Conservation (phyloP, 1,284 basidiomycete genomes). For the Melampsora americana region DNA sequence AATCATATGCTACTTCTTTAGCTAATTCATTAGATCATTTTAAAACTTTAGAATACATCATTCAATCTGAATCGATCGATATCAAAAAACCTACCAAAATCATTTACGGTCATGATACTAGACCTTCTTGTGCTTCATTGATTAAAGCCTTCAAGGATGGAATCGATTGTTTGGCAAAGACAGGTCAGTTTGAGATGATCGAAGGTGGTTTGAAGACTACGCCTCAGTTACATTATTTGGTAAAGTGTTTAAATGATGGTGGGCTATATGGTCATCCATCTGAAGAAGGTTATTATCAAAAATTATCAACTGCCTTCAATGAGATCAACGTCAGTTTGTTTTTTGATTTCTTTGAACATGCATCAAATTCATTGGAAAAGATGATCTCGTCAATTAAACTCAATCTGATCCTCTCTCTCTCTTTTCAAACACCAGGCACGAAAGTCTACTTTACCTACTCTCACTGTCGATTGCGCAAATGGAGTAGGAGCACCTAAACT, state of each 20-base stretch:
- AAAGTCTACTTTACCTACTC: slow-evolving; percentile 58
- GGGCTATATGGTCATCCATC: slow-evolving; percentile 77
- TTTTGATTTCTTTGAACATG: slow-evolving; percentile 37
- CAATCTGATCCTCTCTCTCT: neutral
- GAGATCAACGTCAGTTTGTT: slow-evolving; percentile 69
- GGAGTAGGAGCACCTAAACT: slow-evolving; percentile 83
- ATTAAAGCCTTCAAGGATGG: slow-evolving; percentile 79
- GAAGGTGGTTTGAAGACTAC: slow-evolving; percentile 79
- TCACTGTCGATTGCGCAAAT: slow-evolving; percentile 94
- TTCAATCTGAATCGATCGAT: slow-evolving; percentile 71
- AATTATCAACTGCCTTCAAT: slow-evolving; percentile 80
- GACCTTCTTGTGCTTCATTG: slow-evolving; percentile 81
- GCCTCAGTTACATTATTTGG: slow-evolving; percentile 92
- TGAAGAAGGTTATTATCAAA: slow-evolving; percentile 79
- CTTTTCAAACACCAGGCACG: slow-evolving; percentile 30
- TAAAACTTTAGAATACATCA: slow-evolving; percentile 62
- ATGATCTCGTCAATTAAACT: slow-evolving; percentile 62
- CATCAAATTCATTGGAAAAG: slow-evolving; percentile 25
- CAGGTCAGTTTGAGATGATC: slow-evolving; percentile 46
- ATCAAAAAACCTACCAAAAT: slow-evolving; percentile 72
- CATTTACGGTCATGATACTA: slow-evolving; percentile 87
- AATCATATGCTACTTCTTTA: slow-evolving; percentile 78
- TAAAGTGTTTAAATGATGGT: slow-evolving; percentile 81
- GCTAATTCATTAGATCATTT: slow-evolving; percentile 69
- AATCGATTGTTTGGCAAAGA: slow-evolving; percentile 66